A percentile compares a stretch with the other conserved stretches of the same genome.
These are phyloP conservation scores for Globisporangium paroecandrum DNA, from an alignment of 352 stramenopile genomes.

Conservation along the genomic window DNA sequence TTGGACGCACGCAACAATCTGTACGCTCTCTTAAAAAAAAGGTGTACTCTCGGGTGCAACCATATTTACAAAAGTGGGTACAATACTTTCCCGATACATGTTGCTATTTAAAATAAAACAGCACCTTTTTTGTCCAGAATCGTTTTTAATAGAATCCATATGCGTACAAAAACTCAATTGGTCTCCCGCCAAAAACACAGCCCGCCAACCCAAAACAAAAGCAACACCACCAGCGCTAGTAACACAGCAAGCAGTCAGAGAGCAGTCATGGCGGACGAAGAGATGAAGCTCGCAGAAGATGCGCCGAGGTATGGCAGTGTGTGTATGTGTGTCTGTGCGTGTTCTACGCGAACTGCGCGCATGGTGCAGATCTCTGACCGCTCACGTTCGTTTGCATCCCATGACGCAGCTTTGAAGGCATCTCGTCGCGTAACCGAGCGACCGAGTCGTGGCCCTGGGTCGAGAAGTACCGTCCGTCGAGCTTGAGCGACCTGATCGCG, in stretches of 20 bases:
- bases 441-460: slow-evolving; percentile 94
- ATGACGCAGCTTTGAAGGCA: slow-evolving; percentile 65
- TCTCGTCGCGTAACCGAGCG: slow-evolving; percentile 75
- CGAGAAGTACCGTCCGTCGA: slow-evolving; percentile 97
- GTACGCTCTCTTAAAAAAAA: no score
- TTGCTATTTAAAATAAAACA: no score
- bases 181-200: no score
- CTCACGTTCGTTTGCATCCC: neutral
- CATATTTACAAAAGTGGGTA: no score
- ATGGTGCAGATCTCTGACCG: neutral
- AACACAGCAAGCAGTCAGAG: neutral
- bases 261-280: slow-evolving; percentile 9
- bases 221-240: neutral
- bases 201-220: neutral
- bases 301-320: slow-evolving; percentile 21
- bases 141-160: no score
- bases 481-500: slow-evolving; percentile 93
- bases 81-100: no score
- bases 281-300: slow-evolving; percentile 59
- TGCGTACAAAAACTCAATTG: no score
- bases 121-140: no score
- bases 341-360: neutral
- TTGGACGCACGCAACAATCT: no score
- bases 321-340: neutral
- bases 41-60: no score